Evolutionary conservation across 208 protist species (phyloP).

Genomic region (Acanthamoeba comandoni): DNA sequence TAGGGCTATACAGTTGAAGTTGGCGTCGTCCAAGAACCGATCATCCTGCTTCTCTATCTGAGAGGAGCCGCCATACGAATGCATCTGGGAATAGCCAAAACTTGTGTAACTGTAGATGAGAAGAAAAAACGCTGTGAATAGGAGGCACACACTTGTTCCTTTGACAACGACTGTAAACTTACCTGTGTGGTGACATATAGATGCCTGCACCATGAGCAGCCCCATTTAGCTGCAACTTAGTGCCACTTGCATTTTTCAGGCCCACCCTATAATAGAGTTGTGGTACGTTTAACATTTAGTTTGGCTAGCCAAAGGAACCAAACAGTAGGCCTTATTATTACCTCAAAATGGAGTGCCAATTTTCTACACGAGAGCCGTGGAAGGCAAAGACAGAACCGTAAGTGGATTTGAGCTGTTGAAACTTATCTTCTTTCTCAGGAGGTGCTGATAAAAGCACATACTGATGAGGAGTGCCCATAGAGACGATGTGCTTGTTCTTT

Average conservation of each 20-base stretch:
- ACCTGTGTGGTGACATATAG: slow-evolving; percentile 76
- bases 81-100: too few relatives aligned
- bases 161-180: too few relatives aligned
- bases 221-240: slow-evolving; percentile 78
- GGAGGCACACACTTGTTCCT: too few relatives aligned
- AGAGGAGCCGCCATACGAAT: too few relatives aligned
- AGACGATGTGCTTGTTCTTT: slow-evolving; percentile 45
- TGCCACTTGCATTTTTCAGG: slow-evolving; percentile 78
- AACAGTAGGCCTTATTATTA: not conserved
- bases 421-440: slow-evolving; percentile 80
- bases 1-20: too few relatives aligned
- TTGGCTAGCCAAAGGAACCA: not conserved
- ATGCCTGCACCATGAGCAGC: slow-evolving; percentile 84
- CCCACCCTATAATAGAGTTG: slow-evolving; percentile 64
- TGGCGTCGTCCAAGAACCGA: too few relatives aligned
- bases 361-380: slow-evolving; percentile 82
- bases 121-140: too few relatives aligned
- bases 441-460: slow-evolving; percentile 78
- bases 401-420: slow-evolving; percentile 78
- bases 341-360: slow-evolving; percentile 83
- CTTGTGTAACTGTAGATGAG: too few relatives aligned
- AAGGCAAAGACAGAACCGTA: slow-evolving; percentile 82
- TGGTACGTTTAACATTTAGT: not conserved
- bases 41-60: too few relatives aligned
- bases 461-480: slow-evolving; percentile 82